Percentiles rank a stretch among this genome's conserved stretches.
These are phyloP conservation scores for Globisporangium takayamanum DNA, from an alignment of 352 stramenopile genomes.

Conservation along the genomic window DNA sequence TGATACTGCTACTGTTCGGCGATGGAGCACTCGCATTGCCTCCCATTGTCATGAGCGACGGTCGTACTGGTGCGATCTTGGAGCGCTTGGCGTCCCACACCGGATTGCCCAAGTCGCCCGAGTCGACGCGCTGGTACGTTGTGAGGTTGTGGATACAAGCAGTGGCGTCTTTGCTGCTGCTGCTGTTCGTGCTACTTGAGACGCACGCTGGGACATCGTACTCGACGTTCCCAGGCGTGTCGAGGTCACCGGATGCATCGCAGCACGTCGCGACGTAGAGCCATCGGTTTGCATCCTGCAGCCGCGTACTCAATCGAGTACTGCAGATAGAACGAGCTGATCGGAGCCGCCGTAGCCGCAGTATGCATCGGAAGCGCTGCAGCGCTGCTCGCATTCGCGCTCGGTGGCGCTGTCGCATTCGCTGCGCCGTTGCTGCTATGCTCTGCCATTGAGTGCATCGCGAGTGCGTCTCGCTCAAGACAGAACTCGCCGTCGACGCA, in stretches of 20 bases:
- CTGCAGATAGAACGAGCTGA: constrained; percentile 10
- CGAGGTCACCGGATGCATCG: constrained; percentile 3
- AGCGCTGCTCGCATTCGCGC: neutral
- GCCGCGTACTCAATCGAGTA: constrained; percentile 8
- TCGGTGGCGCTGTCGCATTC: neutral
- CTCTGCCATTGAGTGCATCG: neutral
- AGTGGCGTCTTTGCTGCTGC: neutral
- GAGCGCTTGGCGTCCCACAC: constrained; percentile 6
- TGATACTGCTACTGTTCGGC: neutral
- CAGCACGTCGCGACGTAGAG: constrained; percentile 11
- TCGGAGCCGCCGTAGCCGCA: neutral
- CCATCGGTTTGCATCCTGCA: constrained; percentile 3
- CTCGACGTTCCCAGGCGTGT: constrained; percentile 5
- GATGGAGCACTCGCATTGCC: neutral
- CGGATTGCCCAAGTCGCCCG: constrained; percentile 1
- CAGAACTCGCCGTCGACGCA: constrained; percentile 11
- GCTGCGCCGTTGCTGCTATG: too few species aligned
- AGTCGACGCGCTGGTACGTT: constrained; percentile 8
- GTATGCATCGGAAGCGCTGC: neutral
- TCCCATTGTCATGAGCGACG: neutral
- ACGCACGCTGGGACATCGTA: constrained; percentile 7
- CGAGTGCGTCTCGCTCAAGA: constrained; percentile 6
- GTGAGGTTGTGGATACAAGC: constrained; percentile 9
- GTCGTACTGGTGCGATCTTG: neutral
- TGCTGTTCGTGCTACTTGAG: too few species aligned